phyloP scores from a whole-genome alignment of 169 alveolate species.

The Plasmodium yoelii region DNA sequence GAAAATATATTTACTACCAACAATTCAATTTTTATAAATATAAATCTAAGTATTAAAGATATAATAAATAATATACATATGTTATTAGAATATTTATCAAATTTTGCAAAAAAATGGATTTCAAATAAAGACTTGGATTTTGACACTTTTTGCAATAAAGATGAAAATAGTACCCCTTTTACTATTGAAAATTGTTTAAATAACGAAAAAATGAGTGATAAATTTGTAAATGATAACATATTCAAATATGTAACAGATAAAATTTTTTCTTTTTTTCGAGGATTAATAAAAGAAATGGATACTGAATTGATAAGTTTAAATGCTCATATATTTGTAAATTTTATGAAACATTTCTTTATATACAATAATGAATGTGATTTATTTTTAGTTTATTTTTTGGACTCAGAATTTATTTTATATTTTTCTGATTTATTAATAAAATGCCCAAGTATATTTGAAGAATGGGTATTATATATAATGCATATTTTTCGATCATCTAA shows the following conservation, averaged over 20 bases:
- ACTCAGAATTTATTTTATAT: slow-evolving; percentile 13
- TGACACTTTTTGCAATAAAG: slow-evolving; percentile 12
- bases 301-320: slow-evolving; percentile 52
- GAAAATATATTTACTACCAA: slow-evolving; percentile 4
- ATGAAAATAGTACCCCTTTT: neutral
- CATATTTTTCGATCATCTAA: slow-evolving; percentile 15
- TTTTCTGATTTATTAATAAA: slow-evolving; percentile 27
- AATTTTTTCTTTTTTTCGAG: slow-evolving; percentile 38
- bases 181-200: neutral
- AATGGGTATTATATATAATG: slow-evolving; percentile 28
- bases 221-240: neutral
- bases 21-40: slow-evolving; percentile 24
- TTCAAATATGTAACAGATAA: slow-evolving; percentile 30
- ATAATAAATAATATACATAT: slow-evolving; percentile 19
- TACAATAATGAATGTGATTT: slow-evolving; percentile 35
- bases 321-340: slow-evolving; percentile 13
- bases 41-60: slow-evolving; percentile 41
- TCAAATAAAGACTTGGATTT: slow-evolving; percentile 27
- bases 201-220: neutral
- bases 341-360: slow-evolving; percentile 16
- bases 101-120: slow-evolving; percentile 19
- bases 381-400: slow-evolving; percentile 26
- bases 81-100: slow-evolving; percentile 24
- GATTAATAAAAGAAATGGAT: slow-evolving; percentile 18
- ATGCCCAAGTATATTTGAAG: slow-evolving; percentile 32